A percentile compares a stretch with the other conserved stretches of the same genome.
Conservation (phyloP, 2,329 filamentous ascomycete species). For the Dryadomyces sulphureus region DNA sequence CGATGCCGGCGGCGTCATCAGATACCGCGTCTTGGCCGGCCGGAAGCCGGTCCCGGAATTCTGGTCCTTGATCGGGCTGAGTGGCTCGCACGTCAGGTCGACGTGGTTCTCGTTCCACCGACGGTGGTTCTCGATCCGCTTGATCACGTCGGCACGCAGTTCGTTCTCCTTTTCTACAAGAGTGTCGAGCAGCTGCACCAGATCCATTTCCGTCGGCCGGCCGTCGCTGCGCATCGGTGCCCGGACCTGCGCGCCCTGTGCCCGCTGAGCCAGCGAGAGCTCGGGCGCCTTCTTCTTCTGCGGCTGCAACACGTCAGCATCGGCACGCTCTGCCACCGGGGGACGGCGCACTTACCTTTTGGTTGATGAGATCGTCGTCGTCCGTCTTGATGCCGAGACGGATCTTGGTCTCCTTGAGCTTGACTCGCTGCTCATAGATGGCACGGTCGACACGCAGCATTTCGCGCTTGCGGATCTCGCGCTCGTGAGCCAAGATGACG, state of each 20-base stretch:
- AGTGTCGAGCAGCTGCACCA: slow-evolving; percentile 62
- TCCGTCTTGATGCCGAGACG: slow-evolving; percentile 80
- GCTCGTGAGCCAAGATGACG: slow-evolving; percentile 60
- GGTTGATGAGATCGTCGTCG: slow-evolving; percentile 88
- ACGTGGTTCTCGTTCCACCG: slow-evolving; percentile 85
- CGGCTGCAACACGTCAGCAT: slow-evolving; percentile 26
- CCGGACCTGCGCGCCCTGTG: slow-evolving; percentile 50
- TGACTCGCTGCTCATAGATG: slow-evolving; percentile 69
- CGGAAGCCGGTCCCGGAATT: slow-evolving; percentile 50
- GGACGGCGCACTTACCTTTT: slow-evolving; percentile 49
- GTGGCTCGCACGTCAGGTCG: slow-evolving; percentile 72
- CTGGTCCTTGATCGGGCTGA: slow-evolving; percentile 62
- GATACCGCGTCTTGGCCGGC: slow-evolving; percentile 55
- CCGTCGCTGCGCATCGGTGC: slow-evolving; percentile 56
- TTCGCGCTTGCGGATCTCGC: slow-evolving; percentile 68
- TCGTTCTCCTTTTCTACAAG: slow-evolving; percentile 69
- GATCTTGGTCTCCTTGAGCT: slow-evolving; percentile 77
- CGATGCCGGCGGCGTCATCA: slow-evolving; percentile 49
- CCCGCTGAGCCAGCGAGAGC: slow-evolving; percentile 44
- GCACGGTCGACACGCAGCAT: slow-evolving; percentile 58
- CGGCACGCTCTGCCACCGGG: not conserved
- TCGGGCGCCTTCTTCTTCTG: slow-evolving; percentile 58
- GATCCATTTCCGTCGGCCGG: slow-evolving; percentile 61
- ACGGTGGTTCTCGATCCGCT: slow-evolving; percentile 74
- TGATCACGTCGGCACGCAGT: slow-evolving; percentile 68